phyloP scores from a whole-genome alignment of 2,329 filamentous ascomycete species.

The Colletotrichum tropicicola region DNA sequence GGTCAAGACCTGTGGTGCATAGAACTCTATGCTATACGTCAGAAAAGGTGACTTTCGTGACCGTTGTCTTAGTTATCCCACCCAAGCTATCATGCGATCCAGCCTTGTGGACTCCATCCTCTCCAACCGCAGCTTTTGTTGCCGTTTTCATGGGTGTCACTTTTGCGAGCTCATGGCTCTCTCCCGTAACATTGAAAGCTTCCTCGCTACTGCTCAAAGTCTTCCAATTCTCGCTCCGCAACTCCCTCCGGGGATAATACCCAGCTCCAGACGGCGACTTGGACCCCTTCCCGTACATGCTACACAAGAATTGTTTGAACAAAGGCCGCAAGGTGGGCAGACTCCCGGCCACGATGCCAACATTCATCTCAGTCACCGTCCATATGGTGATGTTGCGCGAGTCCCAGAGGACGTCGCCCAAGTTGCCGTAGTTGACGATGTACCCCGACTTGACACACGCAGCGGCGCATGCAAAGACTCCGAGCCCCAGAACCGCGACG shows the following conservation, averaged over 20 bases:
- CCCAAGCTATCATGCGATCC: too few species aligned
- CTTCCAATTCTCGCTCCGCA: constrained; percentile 35
- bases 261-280: constrained; percentile 36
- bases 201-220: constrained; percentile 7
- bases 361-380: constrained; percentile 49
- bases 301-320: constrained; percentile 43
- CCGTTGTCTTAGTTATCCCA: too few species aligned
- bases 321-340: constrained; percentile 45
- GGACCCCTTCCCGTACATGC: constrained; percentile 39
- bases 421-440: constrained; percentile 45
- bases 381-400: constrained; percentile 57
- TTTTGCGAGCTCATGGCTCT: too few species aligned
- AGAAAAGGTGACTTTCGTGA: too few species aligned
- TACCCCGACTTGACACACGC: constrained; percentile 51
- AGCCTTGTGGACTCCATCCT: too few species aligned
- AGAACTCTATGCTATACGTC: too few species aligned
- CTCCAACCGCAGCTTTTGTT: too few species aligned
- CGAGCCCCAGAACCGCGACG: constrained; percentile 50
- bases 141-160: too few species aligned
- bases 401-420: constrained; percentile 54
- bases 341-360: constrained; percentile 47
- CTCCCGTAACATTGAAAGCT: too few species aligned
- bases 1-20: too few species aligned
- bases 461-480: constrained; percentile 53
- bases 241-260: constrained; percentile 36